Evolutionary conservation across 179 eudicot genomes (phyloP).

Genomic region (Camellia oleifera): DNA sequence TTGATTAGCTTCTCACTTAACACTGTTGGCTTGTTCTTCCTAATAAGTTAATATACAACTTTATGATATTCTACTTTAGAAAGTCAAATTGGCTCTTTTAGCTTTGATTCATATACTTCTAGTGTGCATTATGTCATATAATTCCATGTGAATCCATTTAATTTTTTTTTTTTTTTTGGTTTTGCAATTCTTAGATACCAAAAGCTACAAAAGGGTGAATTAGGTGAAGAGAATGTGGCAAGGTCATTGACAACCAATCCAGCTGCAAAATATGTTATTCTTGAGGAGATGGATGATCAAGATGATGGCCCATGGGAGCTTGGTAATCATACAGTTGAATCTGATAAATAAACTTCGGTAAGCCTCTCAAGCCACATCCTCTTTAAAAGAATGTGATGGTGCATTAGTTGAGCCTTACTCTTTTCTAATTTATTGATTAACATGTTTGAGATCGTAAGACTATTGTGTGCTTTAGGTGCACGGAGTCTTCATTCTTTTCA

Average conservation of each 20-base stretch:
- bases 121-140: background rate
- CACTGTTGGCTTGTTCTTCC: background rate
- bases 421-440: background rate
- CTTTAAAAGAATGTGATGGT: background rate
- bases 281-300: constrained; percentile 79
- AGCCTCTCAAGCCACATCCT: background rate
- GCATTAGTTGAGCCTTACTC: background rate
- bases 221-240: constrained; percentile 4
- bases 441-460: background rate
- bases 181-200: constrained; percentile 40
- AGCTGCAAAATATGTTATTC: constrained; percentile 82
- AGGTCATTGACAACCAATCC: constrained; percentile 24
- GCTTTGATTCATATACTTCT: no score
- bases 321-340: background rate
- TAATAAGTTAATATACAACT: background rate
- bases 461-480: background rate
- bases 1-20: background rate
- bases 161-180: background rate
- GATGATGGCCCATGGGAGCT: constrained; percentile 25
- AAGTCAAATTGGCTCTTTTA: no score
- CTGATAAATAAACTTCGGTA: constrained; percentile 5
- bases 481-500: background rate
- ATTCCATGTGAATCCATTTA: background rate
- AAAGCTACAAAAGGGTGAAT: constrained; percentile 63
- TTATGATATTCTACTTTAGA: no score